Evolutionary conservation across 2,329 filamentous ascomycete species (phyloP).

Genomic region (Trichoderma harzianum): DNA sequence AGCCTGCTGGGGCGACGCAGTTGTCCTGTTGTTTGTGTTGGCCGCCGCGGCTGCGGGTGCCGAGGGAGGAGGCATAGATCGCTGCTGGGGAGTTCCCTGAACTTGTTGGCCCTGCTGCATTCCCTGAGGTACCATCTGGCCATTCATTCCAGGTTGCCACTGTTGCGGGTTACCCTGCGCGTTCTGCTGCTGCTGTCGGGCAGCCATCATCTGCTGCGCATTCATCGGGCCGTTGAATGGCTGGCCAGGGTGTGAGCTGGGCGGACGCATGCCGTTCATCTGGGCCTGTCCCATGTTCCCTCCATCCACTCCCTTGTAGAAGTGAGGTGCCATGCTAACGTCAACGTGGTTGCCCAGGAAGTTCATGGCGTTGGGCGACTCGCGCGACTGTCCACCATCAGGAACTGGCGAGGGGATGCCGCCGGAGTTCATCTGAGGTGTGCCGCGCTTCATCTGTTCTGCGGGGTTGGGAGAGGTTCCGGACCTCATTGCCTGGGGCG

Average conservation of each 20-base stretch:
- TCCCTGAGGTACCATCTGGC: slow-evolving; percentile 39
- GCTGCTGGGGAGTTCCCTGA: slow-evolving; percentile 70
- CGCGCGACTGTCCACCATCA: slow-evolving; percentile 63
- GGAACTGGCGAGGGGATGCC: slow-evolving; percentile 69
- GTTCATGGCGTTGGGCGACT: slow-evolving; percentile 61
- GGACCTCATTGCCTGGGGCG: slow-evolving; percentile 63
- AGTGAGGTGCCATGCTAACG: slow-evolving; percentile 56
- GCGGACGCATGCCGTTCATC: slow-evolving; percentile 67
- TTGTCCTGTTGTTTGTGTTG: slow-evolving; percentile 52
- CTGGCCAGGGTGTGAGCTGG: slow-evolving; percentile 62
- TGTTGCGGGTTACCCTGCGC: slow-evolving; percentile 33
- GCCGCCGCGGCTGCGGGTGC: slow-evolving; percentile 49
- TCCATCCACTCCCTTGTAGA: slow-evolving; percentile 55
- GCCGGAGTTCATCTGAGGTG: slow-evolving; percentile 67
- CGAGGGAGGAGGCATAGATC: slow-evolving; percentile 65
- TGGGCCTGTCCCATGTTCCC: slow-evolving; percentile 53
- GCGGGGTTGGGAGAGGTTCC: slow-evolving; percentile 73
- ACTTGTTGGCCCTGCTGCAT: slow-evolving; percentile 44
- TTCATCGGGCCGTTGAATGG: slow-evolving; percentile 58
- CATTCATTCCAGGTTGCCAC: slow-evolving; percentile 42
- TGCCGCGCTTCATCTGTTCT: slow-evolving; percentile 76
- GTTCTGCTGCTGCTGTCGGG: slow-evolving; percentile 36
- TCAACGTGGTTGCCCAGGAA: slow-evolving; percentile 64
- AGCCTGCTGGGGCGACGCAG: slow-evolving; percentile 60
- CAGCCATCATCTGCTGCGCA: slow-evolving; percentile 59